Base-by-base conservation (phyloP, 1,284 basidiomycete species). In the Cutaneotrichosporon arboriforme region DNA sequence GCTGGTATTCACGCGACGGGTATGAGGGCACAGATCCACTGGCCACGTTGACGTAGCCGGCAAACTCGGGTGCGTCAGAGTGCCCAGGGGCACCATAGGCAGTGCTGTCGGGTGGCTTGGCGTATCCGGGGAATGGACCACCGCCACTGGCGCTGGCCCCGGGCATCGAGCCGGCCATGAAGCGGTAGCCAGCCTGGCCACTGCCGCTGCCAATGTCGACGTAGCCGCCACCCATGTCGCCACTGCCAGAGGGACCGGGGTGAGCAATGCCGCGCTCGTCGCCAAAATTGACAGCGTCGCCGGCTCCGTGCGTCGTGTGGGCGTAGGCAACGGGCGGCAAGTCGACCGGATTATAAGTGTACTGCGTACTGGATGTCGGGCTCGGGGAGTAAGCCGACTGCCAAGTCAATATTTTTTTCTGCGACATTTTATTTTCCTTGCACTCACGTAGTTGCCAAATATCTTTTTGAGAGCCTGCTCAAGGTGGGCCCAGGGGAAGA, bases 401-500 rank as follows among this genome's bases (percentile, higher is more conserved):
- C 21, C 4, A 17, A 34, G 9, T 17, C n/a, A n/a, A n/a, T n/a
- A n/a, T n/a, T n/a, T n/a, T n/a, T n/a, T n/a, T n/a, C n/a, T n/a
- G n/a, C n/a, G n/a, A n/a, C n/a, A n/a, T n/a, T n/a, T n/a, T 10
- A 2, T n/a, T 38, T 8, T 14, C 33, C 8, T 33, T 26, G 2
- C 8, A 83, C 87, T 72, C 68, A 91, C 90, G 70, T 94, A 96
- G 91, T 96, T 96, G 35, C 85, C 84, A 44, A 97, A 82, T 59
- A 97, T 92, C 78, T 96, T 97, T 60, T 89, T 85, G 54, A 97
- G 75, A 0, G 91, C 90, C 55, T 84, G 81, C 7, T 81, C 81
- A 12, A 97, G 79, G 46, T 84, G 78, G 41, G 81, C 81, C 93
- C 93, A 97, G n/a, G 86, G 84, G 68, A 97, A 97, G 2, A 97